phyloP scores from a whole-genome alignment of 1,284 basidiomycete species.

The Ganoderma meredithae region DNA sequence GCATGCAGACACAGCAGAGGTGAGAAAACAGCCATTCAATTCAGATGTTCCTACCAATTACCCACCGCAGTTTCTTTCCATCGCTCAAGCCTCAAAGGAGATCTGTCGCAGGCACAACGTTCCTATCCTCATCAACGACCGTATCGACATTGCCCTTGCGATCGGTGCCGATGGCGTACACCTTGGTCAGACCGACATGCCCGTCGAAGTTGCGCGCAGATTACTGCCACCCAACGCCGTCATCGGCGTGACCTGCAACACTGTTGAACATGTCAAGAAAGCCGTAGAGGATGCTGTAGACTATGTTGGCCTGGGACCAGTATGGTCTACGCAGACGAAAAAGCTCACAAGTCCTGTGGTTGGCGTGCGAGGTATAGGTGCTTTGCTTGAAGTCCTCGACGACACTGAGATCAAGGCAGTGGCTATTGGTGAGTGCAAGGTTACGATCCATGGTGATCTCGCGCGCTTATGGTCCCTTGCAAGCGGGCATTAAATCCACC shows the following conservation, averaged over 20 bases:
- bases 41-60: not conserved
- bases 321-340: constrained; percentile 81
- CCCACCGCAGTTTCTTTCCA: constrained; percentile 74
- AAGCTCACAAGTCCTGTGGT: constrained; percentile 64
- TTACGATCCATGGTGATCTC: no score
- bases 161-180: constrained; percentile 85
- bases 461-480: constrained; percentile 2
- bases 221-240: constrained; percentile 78
- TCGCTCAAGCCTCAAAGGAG: constrained; percentile 75
- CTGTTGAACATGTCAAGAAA: constrained; percentile 63
- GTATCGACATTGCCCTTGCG: constrained; percentile 87
- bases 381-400: constrained; percentile 69
- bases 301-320: constrained; percentile 88
- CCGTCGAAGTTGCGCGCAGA: constrained; percentile 70
- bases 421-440: constrained; percentile 72
- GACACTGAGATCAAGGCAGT: constrained; percentile 74
- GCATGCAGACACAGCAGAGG: constrained; percentile 79
- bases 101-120: constrained; percentile 85
- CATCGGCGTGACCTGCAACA: constrained; percentile 87
- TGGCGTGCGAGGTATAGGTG: constrained; percentile 72
- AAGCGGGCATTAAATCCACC: constrained; percentile 84
- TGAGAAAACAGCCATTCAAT: constrained; percentile 38
- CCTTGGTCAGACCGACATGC: constrained; percentile 92
- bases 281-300: constrained; percentile 73
- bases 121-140: constrained; percentile 92